These are phyloP conservation scores for Botrytis aclada DNA, from an alignment of 2,329 filamentous ascomycete species.

Conservation along the genomic window DNA sequence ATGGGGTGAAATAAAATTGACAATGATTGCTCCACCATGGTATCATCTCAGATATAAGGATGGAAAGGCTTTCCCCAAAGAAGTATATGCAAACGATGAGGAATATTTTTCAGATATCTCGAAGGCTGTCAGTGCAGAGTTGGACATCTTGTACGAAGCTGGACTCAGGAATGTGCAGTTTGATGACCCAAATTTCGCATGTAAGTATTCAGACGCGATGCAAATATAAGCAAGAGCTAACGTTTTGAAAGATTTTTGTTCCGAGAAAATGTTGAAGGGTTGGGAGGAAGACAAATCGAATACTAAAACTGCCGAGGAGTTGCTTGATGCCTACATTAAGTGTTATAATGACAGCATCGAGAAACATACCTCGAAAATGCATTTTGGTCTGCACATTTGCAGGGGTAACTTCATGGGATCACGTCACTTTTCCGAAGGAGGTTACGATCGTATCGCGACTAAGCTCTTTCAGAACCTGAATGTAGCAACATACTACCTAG, in stretches of 20 bases:
- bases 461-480: conserved; percentile 63
- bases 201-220: background rate
- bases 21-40: conserved; percentile 65
- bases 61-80: conserved; percentile 49
- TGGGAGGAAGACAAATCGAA: conserved; percentile 56
- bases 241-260: conserved; percentile 58
- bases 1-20: conserved; percentile 66
- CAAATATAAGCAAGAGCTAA: conserved; percentile 20
- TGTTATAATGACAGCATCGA: conserved; percentile 72
- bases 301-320: conserved; percentile 64
- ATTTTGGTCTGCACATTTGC: conserved; percentile 77
- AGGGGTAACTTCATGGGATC: conserved; percentile 65
- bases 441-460: conserved; percentile 64
- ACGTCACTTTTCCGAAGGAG: conserved; percentile 64
- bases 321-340: conserved; percentile 71
- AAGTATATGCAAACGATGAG: conserved; percentile 49
- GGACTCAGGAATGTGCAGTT: conserved; percentile 56
- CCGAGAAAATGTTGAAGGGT: conserved; percentile 65
- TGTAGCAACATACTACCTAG: conserved; percentile 66
- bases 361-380: conserved; percentile 64
- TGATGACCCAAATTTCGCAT: conserved; percentile 60
- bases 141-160: conserved; percentile 51
- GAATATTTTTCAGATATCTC: conserved; percentile 55
- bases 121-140: conserved; percentile 50
- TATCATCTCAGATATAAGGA: conserved; percentile 63